Conservation (phyloP, 2,329 filamentous ascomycete species). For the Cryphonectria japonica region DNA sequence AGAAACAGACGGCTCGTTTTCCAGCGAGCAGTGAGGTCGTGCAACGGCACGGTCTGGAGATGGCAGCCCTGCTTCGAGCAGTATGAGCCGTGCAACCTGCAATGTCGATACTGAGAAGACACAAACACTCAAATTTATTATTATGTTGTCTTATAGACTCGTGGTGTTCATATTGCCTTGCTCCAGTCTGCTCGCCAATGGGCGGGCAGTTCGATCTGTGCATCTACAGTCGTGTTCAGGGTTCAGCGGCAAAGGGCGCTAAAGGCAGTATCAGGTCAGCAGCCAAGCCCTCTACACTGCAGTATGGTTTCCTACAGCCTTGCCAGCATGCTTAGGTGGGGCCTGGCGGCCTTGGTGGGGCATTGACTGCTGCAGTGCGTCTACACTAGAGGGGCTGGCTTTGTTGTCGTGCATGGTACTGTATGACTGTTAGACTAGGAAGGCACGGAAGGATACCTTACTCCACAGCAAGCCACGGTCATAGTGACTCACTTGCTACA, state of each 20-base stretch:
- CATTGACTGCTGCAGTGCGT: background rate
- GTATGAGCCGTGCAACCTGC: background rate
- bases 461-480: constrained; percentile 16
- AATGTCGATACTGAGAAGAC: background rate
- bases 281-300: background rate
- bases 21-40: background rate
- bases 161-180: too few relatives aligned
- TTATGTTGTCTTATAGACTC: too few relatives aligned
- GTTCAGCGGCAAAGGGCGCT: background rate
- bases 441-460: background rate
- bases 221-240: background rate
- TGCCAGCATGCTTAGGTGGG: background rate
- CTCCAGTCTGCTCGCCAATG: too few relatives aligned
- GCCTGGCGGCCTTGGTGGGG: background rate
- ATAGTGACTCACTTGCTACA: constrained; percentile 11
- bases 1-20: background rate
- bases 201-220: too few relatives aligned
- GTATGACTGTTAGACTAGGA: background rate
- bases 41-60: background rate
- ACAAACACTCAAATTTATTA: background rate
- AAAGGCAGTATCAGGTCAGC: background rate
- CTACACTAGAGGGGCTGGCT: background rate
- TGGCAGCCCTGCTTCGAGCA: background rate
- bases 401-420: background rate
- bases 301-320: background rate